Evolutionary conservation across 116 monocot genomes (phyloP), one percentile per base, ranked within the genome.

Genomic region (Zostera marina): DNA sequence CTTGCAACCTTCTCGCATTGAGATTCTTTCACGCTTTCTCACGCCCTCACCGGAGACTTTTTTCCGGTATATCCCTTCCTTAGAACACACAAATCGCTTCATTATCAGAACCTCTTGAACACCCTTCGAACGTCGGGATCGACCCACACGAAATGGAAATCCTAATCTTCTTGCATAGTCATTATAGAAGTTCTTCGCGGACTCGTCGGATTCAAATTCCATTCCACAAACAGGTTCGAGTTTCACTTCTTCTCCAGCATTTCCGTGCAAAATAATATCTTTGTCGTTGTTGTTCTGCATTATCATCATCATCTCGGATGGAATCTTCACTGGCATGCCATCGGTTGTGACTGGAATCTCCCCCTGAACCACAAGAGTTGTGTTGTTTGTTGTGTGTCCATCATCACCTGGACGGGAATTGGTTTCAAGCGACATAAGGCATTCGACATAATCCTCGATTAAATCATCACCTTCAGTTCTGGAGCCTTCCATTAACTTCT

Each of bases 81-180:
- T 96, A 1, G 96, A 96, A 55, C 96, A 96, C 22, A 96, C 96
- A 64, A 96, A 89, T 54, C 96, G 68, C 66, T 96, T 96, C 96
- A 96, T 96, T 24, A 96, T 89, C 12, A 96, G 59, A 41, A 85
- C 77, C 68, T 85, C 89, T 22, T 85, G 83, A 11, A 74, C 70
- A 32, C 96, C 96, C 66, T 96, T 96, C 14, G 96, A 96, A n/a
- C 96, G 74, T 0, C 96, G 67, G 20, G 96, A 96, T 57, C 96
- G 59, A 7, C 96, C 96, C 7, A 96, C 96, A 47, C 96, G 79
- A 60, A 96, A 96, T 6, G 89, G 89, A 54, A 96, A 96, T 2
- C 96, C 90, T 47, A 96, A 55, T 9, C 96, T 68, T 40, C 82
- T 73, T 4, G 96, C 96, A 32, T 96, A 96, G 20, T 89, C 96